Conservation (phyloP, 2,329 filamentous ascomycete genomes). For the Colletotrichum limetticola region DNA sequence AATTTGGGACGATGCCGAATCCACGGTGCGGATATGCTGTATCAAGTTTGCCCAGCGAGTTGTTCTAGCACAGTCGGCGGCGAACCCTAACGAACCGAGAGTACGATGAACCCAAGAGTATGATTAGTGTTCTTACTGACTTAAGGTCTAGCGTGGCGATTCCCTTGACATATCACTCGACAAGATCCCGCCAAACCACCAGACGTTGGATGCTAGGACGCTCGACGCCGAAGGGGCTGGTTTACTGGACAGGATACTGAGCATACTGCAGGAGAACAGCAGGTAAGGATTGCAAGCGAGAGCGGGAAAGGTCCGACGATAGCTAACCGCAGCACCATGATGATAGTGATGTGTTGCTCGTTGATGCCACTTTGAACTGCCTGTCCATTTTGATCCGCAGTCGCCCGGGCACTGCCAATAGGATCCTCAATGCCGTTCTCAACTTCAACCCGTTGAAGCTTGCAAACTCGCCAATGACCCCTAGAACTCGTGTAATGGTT, state of each 20-base stretch:
- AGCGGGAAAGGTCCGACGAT: neutral
- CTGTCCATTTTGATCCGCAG: conserved; percentile 85
- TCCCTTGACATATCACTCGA: conserved; percentile 83
- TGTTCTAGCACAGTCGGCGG: conserved; percentile 90
- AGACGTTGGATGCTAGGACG: conserved; percentile 80
- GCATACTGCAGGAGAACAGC: conserved; percentile 85
- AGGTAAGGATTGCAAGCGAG: conserved; percentile 65
- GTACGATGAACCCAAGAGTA: conserved; percentile 61
- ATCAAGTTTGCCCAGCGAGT: conserved; percentile 97
- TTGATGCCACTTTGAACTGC: conserved; percentile 92
- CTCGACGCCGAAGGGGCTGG: conserved; percentile 95
- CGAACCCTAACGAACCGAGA: conserved; percentile 81
- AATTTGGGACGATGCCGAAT: conserved; percentile 84
- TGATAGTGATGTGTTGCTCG: conserved; percentile 82
- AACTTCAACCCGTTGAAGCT: conserved; percentile 92
- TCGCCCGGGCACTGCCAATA: conserved; percentile 82
- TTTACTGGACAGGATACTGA: conserved; percentile 87
- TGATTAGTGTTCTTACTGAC: conserved; percentile 37
- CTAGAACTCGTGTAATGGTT: conserved; percentile 82
- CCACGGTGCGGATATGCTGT: conserved; percentile 89
- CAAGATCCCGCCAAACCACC: conserved; percentile 85
- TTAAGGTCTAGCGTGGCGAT: conserved; percentile 52
- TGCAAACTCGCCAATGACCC: conserved; percentile 79
- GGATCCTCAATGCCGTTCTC: conserved; percentile 86
- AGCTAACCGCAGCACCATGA: conserved; percentile 20